Base-by-base conservation (phyloP, 129 eudicot genomes). In the Rutidosis leptorrhynchoides region DNA sequence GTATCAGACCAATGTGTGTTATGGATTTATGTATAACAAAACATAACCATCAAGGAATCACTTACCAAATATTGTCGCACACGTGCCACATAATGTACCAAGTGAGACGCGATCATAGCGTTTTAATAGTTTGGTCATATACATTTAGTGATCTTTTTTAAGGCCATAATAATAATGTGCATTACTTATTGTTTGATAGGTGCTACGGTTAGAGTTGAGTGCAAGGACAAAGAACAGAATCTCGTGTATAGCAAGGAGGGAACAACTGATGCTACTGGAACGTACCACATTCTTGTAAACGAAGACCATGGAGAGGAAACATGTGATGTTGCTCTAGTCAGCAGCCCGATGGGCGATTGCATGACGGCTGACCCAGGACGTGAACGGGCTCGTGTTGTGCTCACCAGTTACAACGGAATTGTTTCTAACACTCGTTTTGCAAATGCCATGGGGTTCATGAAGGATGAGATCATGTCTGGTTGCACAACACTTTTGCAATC, bases 381-480 rank as follows among this genome's bases (percentile, higher is more conserved):
- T 49, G 78, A 81, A 25, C 79, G 87, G 19, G 73, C 90, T 2
- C 84, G 82, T 1, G 86, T 84, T 46, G 69, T 77, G 57, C 90
- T 84, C 64, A 81, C 84, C 23, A 67, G 80, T 65, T 56, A 78
- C 83, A 84, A 81, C 26, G 90, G 90, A 24, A 78, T 84, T 40
- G 75, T 28, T 1, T 81, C 86, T 0, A 61, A 68, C 65, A 28
- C 56, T 2, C 84, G 90, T 12, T 71, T 67, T 69, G 90, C 90
- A 32, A 84, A 84, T 22, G 76, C 83, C 8, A 58, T 84, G 78
- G 87, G 90, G 30, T 84, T 84, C 90, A 73, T 78, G 83, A 73
- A 45, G 75, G 80, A 84, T 12, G 65, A 72, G 45, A 28, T 81
- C 48, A 16, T 84, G 84, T 72, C 84, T 0, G 77, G 74, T 16